Base-by-base conservation (phyloP, 2,329 filamentous ascomycete species). In the Diaporthe sp. region DNA sequence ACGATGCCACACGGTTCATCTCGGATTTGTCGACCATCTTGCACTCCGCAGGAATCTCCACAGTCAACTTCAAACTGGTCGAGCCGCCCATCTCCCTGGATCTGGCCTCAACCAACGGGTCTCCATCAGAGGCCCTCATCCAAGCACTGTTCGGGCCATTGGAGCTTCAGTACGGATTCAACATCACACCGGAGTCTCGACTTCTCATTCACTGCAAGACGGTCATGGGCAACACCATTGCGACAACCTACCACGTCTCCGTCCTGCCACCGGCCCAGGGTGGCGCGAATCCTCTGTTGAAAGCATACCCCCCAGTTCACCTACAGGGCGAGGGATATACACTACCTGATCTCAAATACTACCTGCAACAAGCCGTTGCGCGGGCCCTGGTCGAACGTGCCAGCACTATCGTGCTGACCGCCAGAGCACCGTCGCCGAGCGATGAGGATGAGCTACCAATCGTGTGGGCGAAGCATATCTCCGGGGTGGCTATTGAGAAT, bases 121-220 rank as follows among this genome's bases (percentile, higher is more conserved):
- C 58, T 51, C 81, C 22, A 84, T 85, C 86, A 2, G 87, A 89
- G 68, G 81, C 83, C 2, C 83, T 90, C 56, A 81, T 87, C 71
- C 84, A 81, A 69, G 81, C 84, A 68, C 81, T 90, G 2, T 81
- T 87, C 59, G 81, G 82, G 8, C 82, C 85, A 39, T 83, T 86
- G 53, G 78, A 83, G 53, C 82, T 85, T 77, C 78, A 83, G 3
- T 82, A 88, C 70, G 84, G 86, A 50, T 77, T 90, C 17, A 82
- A 80, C 42, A 82, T 91, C 69, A 85, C 87, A 3, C 84, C 87
- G 0, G 81, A 84, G 19, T 80, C 81, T 4, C 82, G 83, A 12
- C 76, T 90, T 35, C 81, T 83, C 50, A 81, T 90, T 75, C 83
- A 84, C 47, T 84, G 85, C 56, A 84, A 84, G 32, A 87, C 88